A percentile compares a stretch with the other conserved stretches of the same genome.
phyloP scores from a whole-genome alignment of 1,284 basidiomycete genomes.

The Hemileia vastatrix region DNA sequence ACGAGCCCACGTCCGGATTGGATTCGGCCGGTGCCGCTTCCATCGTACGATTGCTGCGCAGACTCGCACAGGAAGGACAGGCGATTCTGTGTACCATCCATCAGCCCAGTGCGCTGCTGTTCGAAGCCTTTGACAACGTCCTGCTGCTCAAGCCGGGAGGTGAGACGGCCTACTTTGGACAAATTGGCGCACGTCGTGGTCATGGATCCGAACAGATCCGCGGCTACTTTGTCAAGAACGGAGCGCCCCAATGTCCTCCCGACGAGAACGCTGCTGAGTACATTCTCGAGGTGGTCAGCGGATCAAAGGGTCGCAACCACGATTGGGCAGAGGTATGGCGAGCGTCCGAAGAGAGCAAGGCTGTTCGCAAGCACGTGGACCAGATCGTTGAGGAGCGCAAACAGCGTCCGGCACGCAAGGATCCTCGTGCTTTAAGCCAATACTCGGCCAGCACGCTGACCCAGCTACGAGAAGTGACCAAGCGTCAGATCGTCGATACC shows the following conservation, averaged over 20 bases:
- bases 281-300: slow-evolving; percentile 34
- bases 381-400: slow-evolving; percentile 26
- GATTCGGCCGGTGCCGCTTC: slow-evolving; percentile 94
- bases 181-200: slow-evolving; percentile 28
- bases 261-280: slow-evolving; percentile 26
- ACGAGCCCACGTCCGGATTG: slow-evolving; percentile 89
- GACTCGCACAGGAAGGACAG: slow-evolving; percentile 76
- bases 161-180: slow-evolving; percentile 30
- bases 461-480: slow-evolving; percentile 32
- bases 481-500: slow-evolving; percentile 32
- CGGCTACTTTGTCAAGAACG: slow-evolving; percentile 34
- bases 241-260: slow-evolving; percentile 28
- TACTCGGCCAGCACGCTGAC: slow-evolving; percentile 27
- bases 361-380: slow-evolving; percentile 28
- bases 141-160: slow-evolving; percentile 34
- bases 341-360: slow-evolving; percentile 24
- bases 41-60: slow-evolving; percentile 77
- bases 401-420: slow-evolving; percentile 19
- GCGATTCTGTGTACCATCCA: slow-evolving; percentile 96
- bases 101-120: slow-evolving; percentile 55
- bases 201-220: slow-evolving; percentile 27
- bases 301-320: slow-evolving; percentile 15
- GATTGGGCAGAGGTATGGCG: slow-evolving; percentile 33
- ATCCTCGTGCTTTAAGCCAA: slow-evolving; percentile 8
- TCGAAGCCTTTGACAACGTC: slow-evolving; percentile 35